Evolutionary conservation across 257 asterid genomes (phyloP).

Genomic region (Salvia miltiorrhiza): DNA sequence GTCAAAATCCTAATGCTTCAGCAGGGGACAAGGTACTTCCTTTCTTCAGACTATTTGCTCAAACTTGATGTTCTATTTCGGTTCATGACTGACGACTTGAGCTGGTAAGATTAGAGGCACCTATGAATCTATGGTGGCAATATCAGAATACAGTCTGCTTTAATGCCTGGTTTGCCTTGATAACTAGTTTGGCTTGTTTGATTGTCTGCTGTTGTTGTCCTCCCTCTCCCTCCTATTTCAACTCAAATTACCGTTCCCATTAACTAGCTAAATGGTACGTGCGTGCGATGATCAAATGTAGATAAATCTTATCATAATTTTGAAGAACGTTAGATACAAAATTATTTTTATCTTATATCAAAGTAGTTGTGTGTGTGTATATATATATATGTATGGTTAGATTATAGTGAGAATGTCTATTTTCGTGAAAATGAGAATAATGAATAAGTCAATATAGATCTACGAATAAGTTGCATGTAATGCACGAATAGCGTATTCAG

Average conservation of each 20-base stretch:
- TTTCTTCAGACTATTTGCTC: conserved; percentile 9
- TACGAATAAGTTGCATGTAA: no score
- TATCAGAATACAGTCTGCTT: background rate
- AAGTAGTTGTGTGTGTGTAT: no score
- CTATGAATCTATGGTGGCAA: conserved; percentile 14
- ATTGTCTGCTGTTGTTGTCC: background rate
- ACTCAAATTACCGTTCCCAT: background rate
- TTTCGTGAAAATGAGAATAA: no score
- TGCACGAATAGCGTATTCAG: no score
- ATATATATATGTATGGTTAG: no score
- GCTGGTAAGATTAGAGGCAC: conserved; percentile 14
- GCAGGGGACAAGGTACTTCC: conserved; percentile 68
- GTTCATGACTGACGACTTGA: conserved; percentile 25
- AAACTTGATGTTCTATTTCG: conserved; percentile 8
- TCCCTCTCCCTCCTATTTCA: background rate
- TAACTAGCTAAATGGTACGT: no score
- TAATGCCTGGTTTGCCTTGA: background rate
- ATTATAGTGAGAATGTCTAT: no score
- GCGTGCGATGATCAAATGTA: no score
- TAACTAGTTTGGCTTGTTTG: background rate
- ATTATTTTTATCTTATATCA: no score
- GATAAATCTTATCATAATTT: no score
- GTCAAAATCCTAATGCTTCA: conserved; percentile 43
- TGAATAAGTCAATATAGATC: no score
- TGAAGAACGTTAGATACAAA: no score